A percentile compares a stretch with the other conserved stretches of the same genome.
These are phyloP conservation scores for Crucibulum laeve DNA, from an alignment of 768 basidiomycete species.

Conservation along the genomic window DNA sequence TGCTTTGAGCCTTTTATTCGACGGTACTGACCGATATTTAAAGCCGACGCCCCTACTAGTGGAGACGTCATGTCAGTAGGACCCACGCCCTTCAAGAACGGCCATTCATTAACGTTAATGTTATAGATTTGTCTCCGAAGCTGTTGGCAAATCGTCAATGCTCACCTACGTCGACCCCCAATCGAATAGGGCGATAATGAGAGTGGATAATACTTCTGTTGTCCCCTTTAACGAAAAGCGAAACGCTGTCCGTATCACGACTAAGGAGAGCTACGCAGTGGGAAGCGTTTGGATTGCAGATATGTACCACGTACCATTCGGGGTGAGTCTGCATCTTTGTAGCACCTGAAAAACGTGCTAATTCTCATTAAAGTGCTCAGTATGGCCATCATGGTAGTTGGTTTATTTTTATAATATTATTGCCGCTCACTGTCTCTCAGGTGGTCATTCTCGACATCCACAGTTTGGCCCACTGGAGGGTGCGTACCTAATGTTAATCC, in stretches of 20 bases:
- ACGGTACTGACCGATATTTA: not conserved
- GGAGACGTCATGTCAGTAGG: constrained; percentile 6
- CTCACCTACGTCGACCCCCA: constrained; percentile 55
- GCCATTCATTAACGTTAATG: not conserved
- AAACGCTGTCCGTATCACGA: constrained; percentile 58
- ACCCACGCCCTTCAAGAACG: not conserved
- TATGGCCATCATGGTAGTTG: constrained; percentile 55
- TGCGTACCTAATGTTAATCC: constrained; percentile 18
- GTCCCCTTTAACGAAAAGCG: constrained; percentile 55
- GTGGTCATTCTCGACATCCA: constrained; percentile 40
- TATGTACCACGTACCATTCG: constrained; percentile 58
- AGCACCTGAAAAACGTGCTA: not conserved
- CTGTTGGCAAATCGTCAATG: constrained; percentile 31
- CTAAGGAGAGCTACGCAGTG: constrained; percentile 45
- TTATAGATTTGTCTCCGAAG: constrained; percentile 45
- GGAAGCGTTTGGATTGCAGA: constrained; percentile 62
- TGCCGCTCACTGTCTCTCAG: no score
- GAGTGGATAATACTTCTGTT: constrained; percentile 61
- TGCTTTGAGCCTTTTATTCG: not conserved
- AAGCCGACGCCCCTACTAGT: constrained; percentile 6
- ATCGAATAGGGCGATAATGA: constrained; percentile 68
- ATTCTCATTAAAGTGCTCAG: constrained; percentile 43
- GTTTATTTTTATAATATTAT: no score
- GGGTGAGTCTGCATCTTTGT: constrained; percentile 33
- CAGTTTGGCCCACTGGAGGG: constrained; percentile 52